phyloP scores from a whole-genome alignment of 441 rosid genomes.

The Kokia cookei region DNA sequence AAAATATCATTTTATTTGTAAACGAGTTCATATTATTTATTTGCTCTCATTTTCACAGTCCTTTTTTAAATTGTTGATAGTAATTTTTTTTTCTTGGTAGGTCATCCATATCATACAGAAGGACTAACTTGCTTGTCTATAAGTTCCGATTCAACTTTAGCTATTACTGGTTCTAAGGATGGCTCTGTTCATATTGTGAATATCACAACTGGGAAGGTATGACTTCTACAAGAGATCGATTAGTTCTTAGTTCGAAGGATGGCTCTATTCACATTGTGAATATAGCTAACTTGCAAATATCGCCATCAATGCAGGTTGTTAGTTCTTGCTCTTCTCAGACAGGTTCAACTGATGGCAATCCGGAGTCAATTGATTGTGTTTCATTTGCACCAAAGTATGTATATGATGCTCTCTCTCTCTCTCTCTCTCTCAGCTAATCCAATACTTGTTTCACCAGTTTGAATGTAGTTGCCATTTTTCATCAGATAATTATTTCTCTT shows the following conservation, averaged over 20 bases:
- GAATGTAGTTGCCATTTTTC: not conserved
- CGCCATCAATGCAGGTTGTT: conserved; percentile 59
- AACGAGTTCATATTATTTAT: not conserved
- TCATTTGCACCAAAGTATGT: conserved; percentile 59
- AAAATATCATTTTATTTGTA: not conserved
- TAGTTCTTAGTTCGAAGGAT: conserved; percentile 35
- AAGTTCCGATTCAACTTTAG: conserved; percentile 71
- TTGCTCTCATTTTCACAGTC: not conserved
- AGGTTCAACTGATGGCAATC: conserved; percentile 58
- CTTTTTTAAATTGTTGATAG: not conserved
- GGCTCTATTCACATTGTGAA: conserved; percentile 68
- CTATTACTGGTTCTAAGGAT: conserved; percentile 77
- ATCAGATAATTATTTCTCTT: not conserved
- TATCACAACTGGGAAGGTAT: conserved; percentile 66
- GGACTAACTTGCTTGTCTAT: conserved; percentile 74
- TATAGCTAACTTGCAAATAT: not conserved
- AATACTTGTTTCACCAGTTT: not conserved
- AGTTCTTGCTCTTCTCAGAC: conserved; percentile 57
- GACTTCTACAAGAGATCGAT: conserved; percentile 6
- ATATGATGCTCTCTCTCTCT: not conserved
- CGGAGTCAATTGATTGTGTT: conserved; percentile 65
- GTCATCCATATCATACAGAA: conserved; percentile 80
- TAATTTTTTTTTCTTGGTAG: conserved; percentile 25
- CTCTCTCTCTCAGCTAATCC: not conserved
- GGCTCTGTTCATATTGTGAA: conserved; percentile 75